A percentile compares a stretch with the other conserved stretches of the same genome.
phyloP scores from a whole-genome alignment of 1,284 basidiomycete species.

The Fomitiporia mediterranea region DNA sequence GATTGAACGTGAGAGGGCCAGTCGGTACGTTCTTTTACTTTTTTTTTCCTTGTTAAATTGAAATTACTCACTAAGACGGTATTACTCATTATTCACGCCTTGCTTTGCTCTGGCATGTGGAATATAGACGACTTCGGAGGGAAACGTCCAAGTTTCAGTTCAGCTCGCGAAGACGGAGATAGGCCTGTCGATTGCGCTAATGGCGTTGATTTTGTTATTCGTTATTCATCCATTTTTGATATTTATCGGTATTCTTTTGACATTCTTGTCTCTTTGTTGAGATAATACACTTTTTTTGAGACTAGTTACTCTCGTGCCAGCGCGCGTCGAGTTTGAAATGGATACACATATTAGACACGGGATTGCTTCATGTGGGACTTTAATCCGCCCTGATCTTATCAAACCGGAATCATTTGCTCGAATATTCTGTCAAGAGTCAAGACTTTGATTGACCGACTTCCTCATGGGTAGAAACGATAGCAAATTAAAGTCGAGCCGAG shows the following conservation, averaged over 20 bases:
- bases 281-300: constrained; percentile 28
- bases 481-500: constrained; percentile 85
- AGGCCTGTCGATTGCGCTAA: no score
- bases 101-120: not conserved
- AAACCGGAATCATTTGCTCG: constrained; percentile 81
- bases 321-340: constrained; percentile 93
- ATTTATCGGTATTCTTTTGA: no score
- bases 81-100: not conserved
- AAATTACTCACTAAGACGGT: not conserved
- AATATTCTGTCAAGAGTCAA: constrained; percentile 80
- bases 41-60: not conserved
- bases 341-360: constrained; percentile 83
- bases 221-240: no score
- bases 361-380: constrained; percentile 98
- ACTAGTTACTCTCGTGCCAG: constrained; percentile 77
- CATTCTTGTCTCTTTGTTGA: not conserved
- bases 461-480: constrained; percentile 73
- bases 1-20: constrained; percentile 78
- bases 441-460: constrained; percentile 76
- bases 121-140: constrained; percentile 57
- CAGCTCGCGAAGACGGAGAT: constrained; percentile 44
- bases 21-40: constrained; percentile 40
- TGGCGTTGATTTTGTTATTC: no score
- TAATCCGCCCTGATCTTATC: constrained; percentile 80
- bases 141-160: constrained; percentile 78